phyloP scores from a whole-genome alignment of 2,329 filamentous ascomycete species.

The Cladosporium sp. region DNA sequence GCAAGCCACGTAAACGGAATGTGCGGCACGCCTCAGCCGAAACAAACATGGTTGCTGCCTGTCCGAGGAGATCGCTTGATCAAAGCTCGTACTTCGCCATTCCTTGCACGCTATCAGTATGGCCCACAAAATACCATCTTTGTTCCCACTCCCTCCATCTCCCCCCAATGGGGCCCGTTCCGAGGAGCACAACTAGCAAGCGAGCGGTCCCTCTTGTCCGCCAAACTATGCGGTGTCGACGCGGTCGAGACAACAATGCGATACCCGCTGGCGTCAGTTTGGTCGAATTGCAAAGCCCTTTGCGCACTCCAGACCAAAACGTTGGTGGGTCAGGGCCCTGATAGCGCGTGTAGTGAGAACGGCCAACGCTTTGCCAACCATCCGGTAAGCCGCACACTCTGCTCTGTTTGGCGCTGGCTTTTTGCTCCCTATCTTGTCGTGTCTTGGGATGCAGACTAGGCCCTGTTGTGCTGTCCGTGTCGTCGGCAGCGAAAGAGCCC shows the following conservation, averaged over 20 bases:
- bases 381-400: neutral
- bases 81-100: neutral
- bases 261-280: neutral
- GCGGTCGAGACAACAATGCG: neutral
- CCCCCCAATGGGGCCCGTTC: slow-evolving; percentile 7
- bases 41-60: neutral
- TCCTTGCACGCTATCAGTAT: neutral
- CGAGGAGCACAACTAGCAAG: slow-evolving; percentile 4
- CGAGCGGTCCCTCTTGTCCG: neutral
- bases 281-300: neutral
- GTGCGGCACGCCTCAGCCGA: neutral
- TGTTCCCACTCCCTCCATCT: neutral
- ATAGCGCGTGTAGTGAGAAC: too few species aligned
- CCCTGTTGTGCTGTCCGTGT: slow-evolving; percentile 4
- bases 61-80: neutral
- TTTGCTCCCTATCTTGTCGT: slow-evolving; percentile 11
- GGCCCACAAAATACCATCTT: slow-evolving; percentile 1
- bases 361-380: too few species aligned
- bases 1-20: slow-evolving; percentile 6
- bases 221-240: neutral
- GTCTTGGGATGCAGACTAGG: slow-evolving; percentile 3
- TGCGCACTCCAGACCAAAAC: neutral
- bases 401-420: neutral
- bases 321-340: neutral
- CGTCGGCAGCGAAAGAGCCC: neutral